These are phyloP conservation scores for Podila minutissima DNA, from an alignment of 192 early-diverging fungal species.

Conservation along the genomic window DNA sequence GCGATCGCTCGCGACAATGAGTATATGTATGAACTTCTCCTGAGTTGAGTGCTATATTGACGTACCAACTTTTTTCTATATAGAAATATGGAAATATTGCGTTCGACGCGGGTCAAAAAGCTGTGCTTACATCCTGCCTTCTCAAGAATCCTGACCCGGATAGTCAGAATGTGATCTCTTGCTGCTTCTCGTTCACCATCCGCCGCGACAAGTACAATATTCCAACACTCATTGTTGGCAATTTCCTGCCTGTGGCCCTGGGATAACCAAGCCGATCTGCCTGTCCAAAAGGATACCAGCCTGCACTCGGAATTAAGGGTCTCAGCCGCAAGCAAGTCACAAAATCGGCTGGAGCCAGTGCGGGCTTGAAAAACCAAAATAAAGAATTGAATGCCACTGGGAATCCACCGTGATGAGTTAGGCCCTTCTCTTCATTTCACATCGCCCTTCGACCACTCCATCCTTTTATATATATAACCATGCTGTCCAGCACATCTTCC, in stretches of 20 bases:
- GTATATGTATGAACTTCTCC: neutral
- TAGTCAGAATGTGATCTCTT: slow-evolving; percentile 67
- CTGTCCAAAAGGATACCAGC: too few species aligned
- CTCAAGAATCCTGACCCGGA: slow-evolving; percentile 69
- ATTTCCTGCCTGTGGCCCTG: slow-evolving; percentile 42
- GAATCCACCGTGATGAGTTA: neutral
- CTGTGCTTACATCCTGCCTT: slow-evolving; percentile 93
- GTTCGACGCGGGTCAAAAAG: slow-evolving; percentile 96
- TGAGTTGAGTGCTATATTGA: neutral
- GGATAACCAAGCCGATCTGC: neutral
- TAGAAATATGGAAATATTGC: slow-evolving; percentile 97
- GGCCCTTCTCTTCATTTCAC: neutral
- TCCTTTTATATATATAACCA: neutral
- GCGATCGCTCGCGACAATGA: neutral
- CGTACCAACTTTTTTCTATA: neutral
- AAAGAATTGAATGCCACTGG: neutral
- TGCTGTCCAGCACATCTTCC: slow-evolving; percentile 48
- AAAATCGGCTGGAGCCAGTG: too few species aligned
- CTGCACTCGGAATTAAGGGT: too few species aligned
- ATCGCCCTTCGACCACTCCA: neutral
- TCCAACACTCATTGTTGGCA: slow-evolving; percentile 38
- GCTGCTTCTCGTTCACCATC: slow-evolving; percentile 97
- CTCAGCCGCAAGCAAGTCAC: too few species aligned
- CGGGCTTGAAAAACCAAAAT: neutral
- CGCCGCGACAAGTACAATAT: slow-evolving; percentile 96